These are phyloP conservation scores for Juncus inflexus DNA, from an alignment of 176 grass and related monocot genomes.

Conservation along the genomic window DNA sequence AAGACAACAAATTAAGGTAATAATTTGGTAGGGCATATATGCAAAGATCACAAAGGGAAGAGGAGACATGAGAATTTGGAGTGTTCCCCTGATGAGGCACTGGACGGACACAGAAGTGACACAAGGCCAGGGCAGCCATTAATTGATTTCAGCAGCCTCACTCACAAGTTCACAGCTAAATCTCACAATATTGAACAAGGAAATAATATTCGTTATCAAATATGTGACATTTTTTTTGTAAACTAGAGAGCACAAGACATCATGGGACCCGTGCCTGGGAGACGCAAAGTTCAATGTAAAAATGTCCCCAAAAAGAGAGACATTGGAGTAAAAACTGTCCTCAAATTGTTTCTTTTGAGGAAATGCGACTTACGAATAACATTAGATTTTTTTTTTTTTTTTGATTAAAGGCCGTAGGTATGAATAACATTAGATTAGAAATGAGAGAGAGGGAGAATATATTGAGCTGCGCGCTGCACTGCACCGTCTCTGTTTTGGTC, in stretches of 20 bases:
- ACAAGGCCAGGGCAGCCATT: neutral
- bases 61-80: conserved; percentile 1
- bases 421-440: too few species aligned
- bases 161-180: too few species aligned
- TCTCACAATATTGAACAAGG: too few species aligned
- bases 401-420: too few species aligned
- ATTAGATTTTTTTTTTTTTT: too few species aligned
- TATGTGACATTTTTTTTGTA: too few species aligned
- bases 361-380: too few species aligned
- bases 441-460: neutral
- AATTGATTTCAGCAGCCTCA: too few species aligned
- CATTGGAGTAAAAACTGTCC: conserved; percentile 21
- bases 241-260: neutral
- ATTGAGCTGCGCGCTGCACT: neutral
- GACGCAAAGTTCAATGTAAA: conserved; percentile 8
- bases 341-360: neutral
- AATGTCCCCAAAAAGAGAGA: conserved; percentile 28
- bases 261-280: neutral
- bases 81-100: neutral
- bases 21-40: too few species aligned
- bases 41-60: too few species aligned
- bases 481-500: neutral
- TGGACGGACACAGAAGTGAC: neutral
- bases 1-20: too few species aligned
- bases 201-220: too few species aligned